phyloP scores from a whole-genome alignment of 352 stramenopile genomes.

The Elongisporangium anandrum region DNA sequence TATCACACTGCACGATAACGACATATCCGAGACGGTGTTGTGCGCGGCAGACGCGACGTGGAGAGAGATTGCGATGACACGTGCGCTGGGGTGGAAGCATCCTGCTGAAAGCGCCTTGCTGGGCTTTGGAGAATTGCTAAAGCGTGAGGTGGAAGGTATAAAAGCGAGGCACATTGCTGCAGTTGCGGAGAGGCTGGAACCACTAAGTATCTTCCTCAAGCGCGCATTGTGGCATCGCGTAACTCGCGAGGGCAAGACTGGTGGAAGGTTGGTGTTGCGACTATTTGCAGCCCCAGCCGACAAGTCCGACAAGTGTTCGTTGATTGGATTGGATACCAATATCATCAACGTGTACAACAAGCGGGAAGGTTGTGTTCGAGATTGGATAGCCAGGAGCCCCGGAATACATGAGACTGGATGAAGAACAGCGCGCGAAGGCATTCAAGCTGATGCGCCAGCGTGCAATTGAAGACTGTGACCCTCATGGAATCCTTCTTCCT shows the following conservation, averaged over 20 bases:
- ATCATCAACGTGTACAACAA: too few species aligned
- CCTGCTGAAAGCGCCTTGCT: neutral
- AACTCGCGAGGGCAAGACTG: neutral
- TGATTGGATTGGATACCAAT: too few species aligned
- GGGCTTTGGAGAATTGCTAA: neutral
- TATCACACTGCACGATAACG: neutral
- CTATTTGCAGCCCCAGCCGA: neutral
- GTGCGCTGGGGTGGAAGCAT: too few species aligned
- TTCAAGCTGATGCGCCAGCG: too few species aligned
- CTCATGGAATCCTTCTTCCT: too few species aligned
- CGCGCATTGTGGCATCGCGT: neutral
- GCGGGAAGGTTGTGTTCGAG: too few species aligned
- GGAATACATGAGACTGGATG: too few species aligned
- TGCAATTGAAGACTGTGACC: too few species aligned
- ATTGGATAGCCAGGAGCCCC: too few species aligned
- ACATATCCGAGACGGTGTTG: neutral
- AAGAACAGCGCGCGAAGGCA: too few species aligned
- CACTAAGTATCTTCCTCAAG: neutral
- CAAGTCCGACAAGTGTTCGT: too few species aligned
- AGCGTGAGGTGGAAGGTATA: neutral
- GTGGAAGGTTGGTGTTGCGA: neutral
- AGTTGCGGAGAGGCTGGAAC: neutral
- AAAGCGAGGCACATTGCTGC: too few species aligned
- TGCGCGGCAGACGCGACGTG: neutral
- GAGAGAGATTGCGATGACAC: neutral